Evolutionary conservation across 1,284 basidiomycete species (phyloP), one percentile per base, ranked within the genome.

Genomic region (Retiboletus flavoniger): DNA sequence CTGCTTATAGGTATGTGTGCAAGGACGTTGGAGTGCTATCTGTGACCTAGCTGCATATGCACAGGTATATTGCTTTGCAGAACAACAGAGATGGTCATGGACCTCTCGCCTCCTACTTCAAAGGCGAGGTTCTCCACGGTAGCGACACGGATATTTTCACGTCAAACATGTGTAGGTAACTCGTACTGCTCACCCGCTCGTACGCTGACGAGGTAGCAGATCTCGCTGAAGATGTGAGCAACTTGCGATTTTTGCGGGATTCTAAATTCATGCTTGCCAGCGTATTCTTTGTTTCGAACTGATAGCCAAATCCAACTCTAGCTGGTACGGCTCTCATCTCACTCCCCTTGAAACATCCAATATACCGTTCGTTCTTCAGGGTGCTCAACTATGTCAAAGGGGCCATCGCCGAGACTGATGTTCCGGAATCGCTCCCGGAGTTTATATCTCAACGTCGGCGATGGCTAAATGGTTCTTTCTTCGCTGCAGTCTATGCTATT

Each of bases 221-320:
- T 66, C 81, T 94, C 38, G 91, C 92, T 32, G 90, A 93, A 72
- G 91, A 93, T 74, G 89, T 91, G 63, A 63, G 82, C 66, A 47
- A 32, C 36, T 41, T 46, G 44, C 40, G 44, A 51, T n/a, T n/a
- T 47, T 31, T 28, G 8, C 16, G 7, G 9, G 46, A 34, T 31
- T 54, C 14, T 39, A 19, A 32, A 42, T 44, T 53, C 29, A 56
- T 59, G 59, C 51, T 45, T 56, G 58, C 10, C 10, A 64, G 83
- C 91, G 97, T 55, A 98, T 99, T 51, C 77, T 98, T 21, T 99
- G 96, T 68, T 99, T 98, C 66, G 96, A 99, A 71, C 83, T 99
- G 19, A 87, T 98, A 41, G 94, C 96, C 0, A 98, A 98, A 70
- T 78, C 87, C 1, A 91, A 94, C 60, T 86, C 84, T 3, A 84